phyloP scores from a whole-genome alignment of 768 basidiomycete species.

The Rhodotorula babjevae region DNA sequence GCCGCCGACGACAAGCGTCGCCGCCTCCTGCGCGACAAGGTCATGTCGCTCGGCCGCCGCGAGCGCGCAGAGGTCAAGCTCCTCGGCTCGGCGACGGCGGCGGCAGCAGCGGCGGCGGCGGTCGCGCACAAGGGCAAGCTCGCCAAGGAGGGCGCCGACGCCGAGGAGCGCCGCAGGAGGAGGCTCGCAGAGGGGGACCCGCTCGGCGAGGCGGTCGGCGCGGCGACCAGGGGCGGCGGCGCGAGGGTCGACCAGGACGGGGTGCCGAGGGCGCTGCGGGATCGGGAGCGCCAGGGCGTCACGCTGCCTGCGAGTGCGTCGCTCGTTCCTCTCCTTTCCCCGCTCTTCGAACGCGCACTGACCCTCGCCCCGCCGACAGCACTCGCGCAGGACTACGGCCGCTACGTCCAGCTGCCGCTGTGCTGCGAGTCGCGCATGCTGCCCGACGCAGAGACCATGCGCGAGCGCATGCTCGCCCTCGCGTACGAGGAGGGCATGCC shows the following conservation, averaged over 20 bases:
- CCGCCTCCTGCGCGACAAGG: conserved; percentile 29
- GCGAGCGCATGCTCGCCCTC: conserved; percentile 26
- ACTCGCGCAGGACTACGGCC: conserved; percentile 31
- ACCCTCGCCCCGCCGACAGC: not conserved
- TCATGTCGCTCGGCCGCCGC: conserved; percentile 34
- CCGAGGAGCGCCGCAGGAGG: not conserved
- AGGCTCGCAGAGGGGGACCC: not conserved
- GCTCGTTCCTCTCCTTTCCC: too few species aligned
- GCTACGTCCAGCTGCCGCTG: conserved; percentile 22
- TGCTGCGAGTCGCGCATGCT: conserved; percentile 32
- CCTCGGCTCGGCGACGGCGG: not conserved
- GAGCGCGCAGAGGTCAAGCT: conserved; percentile 36
- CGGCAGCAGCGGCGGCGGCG: not conserved
- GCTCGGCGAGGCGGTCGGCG: conserved; percentile 15
- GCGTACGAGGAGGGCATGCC: conserved; percentile 31
- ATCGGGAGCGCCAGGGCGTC: not conserved
- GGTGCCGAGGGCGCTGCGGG: not conserved
- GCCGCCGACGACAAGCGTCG: conserved; percentile 16
- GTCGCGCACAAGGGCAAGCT: not conserved
- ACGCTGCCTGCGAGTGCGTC: not conserved
- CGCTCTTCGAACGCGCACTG: too few species aligned
- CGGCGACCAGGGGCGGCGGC: not conserved
- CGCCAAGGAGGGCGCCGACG: not conserved
- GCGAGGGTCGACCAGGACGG: not conserved
- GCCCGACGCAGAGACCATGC: conserved; percentile 34